Conservation (phyloP, 805 yeast genomes). For the Metschnikowia proteae region DNA sequence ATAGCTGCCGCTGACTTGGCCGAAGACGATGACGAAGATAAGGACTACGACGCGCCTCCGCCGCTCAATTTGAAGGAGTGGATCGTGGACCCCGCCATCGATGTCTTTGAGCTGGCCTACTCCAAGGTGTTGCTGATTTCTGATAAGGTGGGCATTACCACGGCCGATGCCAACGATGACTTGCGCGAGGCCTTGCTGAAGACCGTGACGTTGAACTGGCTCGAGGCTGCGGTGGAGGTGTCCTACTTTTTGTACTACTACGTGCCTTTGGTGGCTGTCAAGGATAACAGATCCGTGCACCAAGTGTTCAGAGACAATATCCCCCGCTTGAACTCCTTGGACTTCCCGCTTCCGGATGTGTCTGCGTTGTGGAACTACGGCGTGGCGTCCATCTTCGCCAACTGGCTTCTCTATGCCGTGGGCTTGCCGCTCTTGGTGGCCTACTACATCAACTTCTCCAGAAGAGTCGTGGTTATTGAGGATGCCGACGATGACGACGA, state of each 20-base stretch:
- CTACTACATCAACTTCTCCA: constrained; percentile 51
- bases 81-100: constrained; percentile 37
- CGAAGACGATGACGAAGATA: constrained; percentile 34
- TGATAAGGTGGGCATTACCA: constrained; percentile 35
- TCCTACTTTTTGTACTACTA: constrained; percentile 29
- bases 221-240: constrained; percentile 31
- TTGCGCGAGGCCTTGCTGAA: constrained; percentile 39
- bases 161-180: constrained; percentile 32
- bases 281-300: constrained; percentile 34
- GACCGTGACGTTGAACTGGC: constrained; percentile 33
- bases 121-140: constrained; percentile 28
- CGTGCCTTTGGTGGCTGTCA: constrained; percentile 35
- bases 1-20: constrained; percentile 24
- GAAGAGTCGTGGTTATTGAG: constrained; percentile 35
- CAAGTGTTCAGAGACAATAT: constrained; percentile 34
- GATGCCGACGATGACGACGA: constrained; percentile 12
- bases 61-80: constrained; percentile 38
- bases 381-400: constrained; percentile 28
- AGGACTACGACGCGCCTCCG: constrained; percentile 35
- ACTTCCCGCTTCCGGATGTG: constrained; percentile 34
- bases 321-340: constrained; percentile 20
- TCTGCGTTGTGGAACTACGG: constrained; percentile 28
- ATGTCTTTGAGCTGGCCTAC: constrained; percentile 23
- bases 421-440: constrained; percentile 41
- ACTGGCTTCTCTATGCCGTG: constrained; percentile 42